Percentiles rank a stretch among this genome's conserved stretches.
Evolutionary conservation across 2,329 filamentous ascomycete species (phyloP).

Genomic region (Laburnicola sp.): DNA sequence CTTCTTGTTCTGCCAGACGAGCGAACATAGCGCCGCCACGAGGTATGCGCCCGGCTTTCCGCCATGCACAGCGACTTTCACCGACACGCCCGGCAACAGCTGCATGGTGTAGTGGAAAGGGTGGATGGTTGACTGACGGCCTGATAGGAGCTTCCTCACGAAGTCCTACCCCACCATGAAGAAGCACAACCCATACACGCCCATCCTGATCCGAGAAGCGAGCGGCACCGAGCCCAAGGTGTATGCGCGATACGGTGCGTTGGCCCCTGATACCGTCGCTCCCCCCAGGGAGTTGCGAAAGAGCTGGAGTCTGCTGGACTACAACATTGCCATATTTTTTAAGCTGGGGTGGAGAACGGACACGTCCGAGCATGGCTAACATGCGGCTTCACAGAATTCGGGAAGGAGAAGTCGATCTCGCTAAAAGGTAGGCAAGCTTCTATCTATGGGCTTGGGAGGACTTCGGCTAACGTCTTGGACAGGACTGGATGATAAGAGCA

Average conservation of each 20-base stretch:
- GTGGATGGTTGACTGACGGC: not conserved
- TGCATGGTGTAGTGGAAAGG: conserved; percentile 8
- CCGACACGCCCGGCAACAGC: not conserved
- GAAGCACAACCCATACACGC: conserved; percentile 93
- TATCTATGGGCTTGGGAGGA: not conserved
- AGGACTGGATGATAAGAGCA: conserved; percentile 71
- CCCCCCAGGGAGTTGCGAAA: not conserved
- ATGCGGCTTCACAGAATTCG: conserved; percentile 56
- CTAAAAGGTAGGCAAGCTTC: conserved; percentile 56
- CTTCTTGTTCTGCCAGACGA: conserved; percentile 96
- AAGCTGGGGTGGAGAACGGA: not conserved
- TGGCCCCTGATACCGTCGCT: not conserved
- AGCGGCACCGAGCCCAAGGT: conserved; percentile 80
- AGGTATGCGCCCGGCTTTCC: conserved; percentile 60
- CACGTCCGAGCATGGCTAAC: conserved; percentile 12
- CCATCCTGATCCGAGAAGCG: conserved; percentile 94
- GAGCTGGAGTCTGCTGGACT: not conserved
- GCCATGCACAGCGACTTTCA: not conserved
- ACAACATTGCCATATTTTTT: not conserved
- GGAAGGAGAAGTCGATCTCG: conserved; percentile 67
- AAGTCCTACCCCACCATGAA: conserved; percentile 98
- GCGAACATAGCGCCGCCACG: conserved; percentile 83
- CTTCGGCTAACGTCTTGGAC: conserved; percentile 8
- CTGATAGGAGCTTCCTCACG: conserved; percentile 79
- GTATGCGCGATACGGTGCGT: conserved; percentile 87